A percentile compares a stretch with the other conserved stretches of the same genome.
Evolutionary conservation across 768 basidiomycete genomes (phyloP).

Genomic region (Sutorius australiensis): DNA sequence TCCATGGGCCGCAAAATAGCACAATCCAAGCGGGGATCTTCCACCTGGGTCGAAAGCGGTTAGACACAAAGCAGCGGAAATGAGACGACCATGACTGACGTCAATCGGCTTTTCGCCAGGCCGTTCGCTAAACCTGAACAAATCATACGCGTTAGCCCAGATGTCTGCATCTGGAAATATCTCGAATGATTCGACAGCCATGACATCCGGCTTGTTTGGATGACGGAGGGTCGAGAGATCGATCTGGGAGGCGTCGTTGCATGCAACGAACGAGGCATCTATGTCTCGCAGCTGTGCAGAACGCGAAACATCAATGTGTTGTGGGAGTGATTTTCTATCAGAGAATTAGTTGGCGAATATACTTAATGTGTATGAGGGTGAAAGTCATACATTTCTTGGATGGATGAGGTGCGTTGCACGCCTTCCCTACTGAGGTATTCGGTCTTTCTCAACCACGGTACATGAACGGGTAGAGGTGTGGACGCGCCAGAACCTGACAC

Average conservation of each 20-base stretch:
- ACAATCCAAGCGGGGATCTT: constrained; percentile 80
- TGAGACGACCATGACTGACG: constrained; percentile 38
- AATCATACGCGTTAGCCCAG: constrained; percentile 87
- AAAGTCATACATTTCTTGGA: constrained; percentile 52
- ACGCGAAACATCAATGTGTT: constrained; percentile 67
- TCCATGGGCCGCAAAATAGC: constrained; percentile 86
- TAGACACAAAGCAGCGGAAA: background rate
- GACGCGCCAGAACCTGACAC: constrained; percentile 37
- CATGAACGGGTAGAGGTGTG: constrained; percentile 53
- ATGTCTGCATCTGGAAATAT: constrained; percentile 80
- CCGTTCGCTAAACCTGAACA: constrained; percentile 81
- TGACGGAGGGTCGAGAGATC: constrained; percentile 61
- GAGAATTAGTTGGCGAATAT: background rate
- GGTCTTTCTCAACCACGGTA: constrained; percentile 90
- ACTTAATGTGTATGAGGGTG: background rate
- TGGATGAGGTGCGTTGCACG: constrained; percentile 38
- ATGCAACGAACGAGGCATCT: constrained; percentile 67
- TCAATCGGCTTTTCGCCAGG: constrained; percentile 76
- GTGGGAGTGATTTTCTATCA: constrained; percentile 45
- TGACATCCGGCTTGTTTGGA: constrained; percentile 73
- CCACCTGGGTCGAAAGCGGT: constrained; percentile 40
- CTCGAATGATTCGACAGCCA: constrained; percentile 77
- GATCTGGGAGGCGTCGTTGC: constrained; percentile 51
- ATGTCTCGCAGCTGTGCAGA: constrained; percentile 74
- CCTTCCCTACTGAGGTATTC: constrained; percentile 78